Evolutionary conservation across 371 early-diverging fungal genomes (phyloP).

Genomic region (Polyrhizophydium stewartii): DNA sequence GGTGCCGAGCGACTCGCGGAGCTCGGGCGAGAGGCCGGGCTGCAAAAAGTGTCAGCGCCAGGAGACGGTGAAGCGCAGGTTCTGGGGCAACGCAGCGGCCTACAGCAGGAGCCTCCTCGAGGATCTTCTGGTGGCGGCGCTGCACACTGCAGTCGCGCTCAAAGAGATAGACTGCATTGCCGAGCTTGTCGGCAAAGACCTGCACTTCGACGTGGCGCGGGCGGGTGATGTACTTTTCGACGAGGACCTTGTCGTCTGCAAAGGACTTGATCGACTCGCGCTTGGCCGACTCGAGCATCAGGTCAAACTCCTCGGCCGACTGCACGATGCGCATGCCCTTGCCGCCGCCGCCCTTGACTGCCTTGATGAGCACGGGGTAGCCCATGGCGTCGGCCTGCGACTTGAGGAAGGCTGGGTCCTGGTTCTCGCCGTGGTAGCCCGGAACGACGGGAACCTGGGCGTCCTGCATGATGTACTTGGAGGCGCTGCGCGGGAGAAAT

Average conservation of each 20-base stretch:
- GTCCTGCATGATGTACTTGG: slow-evolving; percentile 84
- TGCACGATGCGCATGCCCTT: slow-evolving; percentile 93
- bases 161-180: slow-evolving; percentile 87
- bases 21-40: slow-evolving; percentile 68
- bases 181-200: slow-evolving; percentile 86
- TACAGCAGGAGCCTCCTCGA: slow-evolving; percentile 87
- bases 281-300: slow-evolving; percentile 79
- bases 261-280: slow-evolving; percentile 88
- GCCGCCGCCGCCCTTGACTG: slow-evolving; percentile 96
- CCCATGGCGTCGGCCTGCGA: slow-evolving; percentile 72
- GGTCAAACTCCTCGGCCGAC: slow-evolving; percentile 69
- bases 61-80: too few species aligned
- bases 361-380: slow-evolving; percentile 95
- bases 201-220: slow-evolving; percentile 97
- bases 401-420: slow-evolving; percentile 69
- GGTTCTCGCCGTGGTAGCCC: slow-evolving; percentile 92
- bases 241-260: slow-evolving; percentile 84
- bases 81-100: not conserved
- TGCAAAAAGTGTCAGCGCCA: slow-evolving; percentile 8
- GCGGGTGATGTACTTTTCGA: slow-evolving; percentile 83
- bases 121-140: slow-evolving; percentile 94
- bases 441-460: slow-evolving; percentile 92
- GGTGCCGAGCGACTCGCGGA: slow-evolving; percentile 73
- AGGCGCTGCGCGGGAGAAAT: slow-evolving; percentile 58
- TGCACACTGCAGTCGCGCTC: slow-evolving; percentile 98